A percentile compares a stretch with the other conserved stretches of the same genome.
Conservation (phyloP, 345 rosid species). For the Viola odorata region DNA sequence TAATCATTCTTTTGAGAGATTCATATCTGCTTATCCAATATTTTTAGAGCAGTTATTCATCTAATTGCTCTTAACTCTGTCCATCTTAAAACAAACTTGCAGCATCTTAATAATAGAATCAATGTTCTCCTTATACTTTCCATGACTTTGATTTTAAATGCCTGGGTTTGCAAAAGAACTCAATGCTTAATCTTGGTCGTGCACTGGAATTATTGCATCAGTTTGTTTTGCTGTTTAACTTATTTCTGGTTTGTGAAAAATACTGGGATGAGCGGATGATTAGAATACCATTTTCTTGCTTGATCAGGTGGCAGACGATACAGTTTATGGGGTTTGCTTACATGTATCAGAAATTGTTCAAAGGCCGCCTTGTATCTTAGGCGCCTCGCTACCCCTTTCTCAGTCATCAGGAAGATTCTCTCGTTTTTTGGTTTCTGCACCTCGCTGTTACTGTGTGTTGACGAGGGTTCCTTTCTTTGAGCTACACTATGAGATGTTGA, state of each 20-base stretch:
- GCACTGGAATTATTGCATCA: background rate
- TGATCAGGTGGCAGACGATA: constrained; percentile 86
- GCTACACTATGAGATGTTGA: constrained; percentile 90
- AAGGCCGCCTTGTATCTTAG: constrained; percentile 75
- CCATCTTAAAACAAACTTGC: too few species aligned
- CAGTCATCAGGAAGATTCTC: constrained; percentile 50
- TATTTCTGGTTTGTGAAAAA: background rate
- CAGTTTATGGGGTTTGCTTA: constrained; percentile 91
- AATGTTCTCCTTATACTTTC: background rate
- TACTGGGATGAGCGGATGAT: constrained; percentile 1
- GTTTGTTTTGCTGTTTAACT: background rate
- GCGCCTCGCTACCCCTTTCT: constrained; percentile 49
- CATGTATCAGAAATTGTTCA: constrained; percentile 89
- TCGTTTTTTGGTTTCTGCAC: constrained; percentile 88
- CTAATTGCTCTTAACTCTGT: background rate
- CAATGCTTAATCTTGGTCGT: background rate
- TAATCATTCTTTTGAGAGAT: background rate
- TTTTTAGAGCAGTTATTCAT: background rate
- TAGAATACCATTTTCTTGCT: constrained; percentile 18
- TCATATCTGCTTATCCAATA: background rate
- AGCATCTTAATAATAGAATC: background rate
- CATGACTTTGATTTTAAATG: background rate
- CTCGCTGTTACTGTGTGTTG: constrained; percentile 94
- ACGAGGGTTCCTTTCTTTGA: constrained; percentile 95
- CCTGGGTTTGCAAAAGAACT: background rate